phyloP scores from a whole-genome alignment of 2,329 filamentous ascomycete genomes.

The Trichoderma hamatum region DNA sequence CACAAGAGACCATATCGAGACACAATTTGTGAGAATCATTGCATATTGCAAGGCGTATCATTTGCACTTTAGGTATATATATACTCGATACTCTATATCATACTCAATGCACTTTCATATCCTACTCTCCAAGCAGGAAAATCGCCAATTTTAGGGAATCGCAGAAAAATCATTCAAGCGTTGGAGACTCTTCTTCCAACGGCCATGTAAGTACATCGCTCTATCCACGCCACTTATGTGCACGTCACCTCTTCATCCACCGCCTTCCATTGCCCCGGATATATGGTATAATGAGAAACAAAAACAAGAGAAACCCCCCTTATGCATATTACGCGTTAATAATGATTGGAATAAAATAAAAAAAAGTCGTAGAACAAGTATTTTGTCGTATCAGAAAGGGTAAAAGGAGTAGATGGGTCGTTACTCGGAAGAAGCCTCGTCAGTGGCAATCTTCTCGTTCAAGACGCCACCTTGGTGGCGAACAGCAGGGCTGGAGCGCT shows the following conservation, averaged over 20 bases:
- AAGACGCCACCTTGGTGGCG: conserved; percentile 32
- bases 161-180: not conserved
- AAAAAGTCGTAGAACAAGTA: not conserved
- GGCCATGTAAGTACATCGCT: not conserved
- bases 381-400: not conserved
- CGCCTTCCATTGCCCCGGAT: not conserved
- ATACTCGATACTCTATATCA: conserved; percentile 3
- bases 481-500: conserved; percentile 42
- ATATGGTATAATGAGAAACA: conserved; percentile 9
- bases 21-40: not conserved
- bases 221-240: not conserved
- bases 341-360: not conserved
- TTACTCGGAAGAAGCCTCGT: conserved; percentile 29
- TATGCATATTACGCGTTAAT: conserved; percentile 8
- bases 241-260: not conserved
- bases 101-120: not conserved
- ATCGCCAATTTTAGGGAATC: conserved; percentile 13
- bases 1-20: not conserved
- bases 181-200: conserved; percentile 3
- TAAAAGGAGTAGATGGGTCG: not conserved
- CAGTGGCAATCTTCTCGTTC: conserved; percentile 35
- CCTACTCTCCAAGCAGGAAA: not conserved
- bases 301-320: not conserved
- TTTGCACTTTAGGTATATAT: not conserved
- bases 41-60: not conserved